These are phyloP conservation scores for Phytopythium cucurbitacearum DNA, from an alignment of 352 stramenopile genomes.

Conservation along the genomic window DNA sequence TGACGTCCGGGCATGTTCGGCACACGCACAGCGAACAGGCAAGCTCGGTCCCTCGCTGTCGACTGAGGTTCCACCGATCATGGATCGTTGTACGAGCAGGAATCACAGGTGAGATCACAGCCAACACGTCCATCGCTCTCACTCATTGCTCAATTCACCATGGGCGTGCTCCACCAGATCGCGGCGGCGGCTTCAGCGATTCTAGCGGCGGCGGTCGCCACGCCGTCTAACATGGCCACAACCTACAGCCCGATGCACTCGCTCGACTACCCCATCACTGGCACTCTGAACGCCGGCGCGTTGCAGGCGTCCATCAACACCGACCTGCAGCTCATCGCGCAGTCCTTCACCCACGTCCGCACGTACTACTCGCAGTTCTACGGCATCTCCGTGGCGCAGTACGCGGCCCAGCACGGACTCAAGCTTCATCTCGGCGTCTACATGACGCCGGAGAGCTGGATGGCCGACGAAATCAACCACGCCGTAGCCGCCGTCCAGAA, in stretches of 20 bases:
- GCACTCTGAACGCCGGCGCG: constrained; percentile 11
- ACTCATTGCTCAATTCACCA: no score
- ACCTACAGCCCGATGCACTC: constrained; percentile 59
- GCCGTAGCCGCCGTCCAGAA: constrained; percentile 37
- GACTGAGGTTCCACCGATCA: no score
- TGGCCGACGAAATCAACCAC: constrained; percentile 30
- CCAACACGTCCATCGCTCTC: no score
- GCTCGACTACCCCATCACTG: constrained; percentile 36
- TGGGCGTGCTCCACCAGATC: no score
- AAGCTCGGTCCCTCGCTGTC: no score
- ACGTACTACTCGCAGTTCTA: constrained; percentile 62
- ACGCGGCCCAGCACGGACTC: constrained; percentile 38
- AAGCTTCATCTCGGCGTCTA: constrained; percentile 56
- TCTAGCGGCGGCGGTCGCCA: no score
- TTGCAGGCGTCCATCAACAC: constrained; percentile 25
- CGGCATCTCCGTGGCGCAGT: constrained; percentile 38
- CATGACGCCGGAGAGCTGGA: constrained; percentile 41
- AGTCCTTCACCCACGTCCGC: constrained; percentile 46
- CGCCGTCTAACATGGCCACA: constrained; percentile 21
- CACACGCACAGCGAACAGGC: no score
- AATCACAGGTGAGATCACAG: no score
- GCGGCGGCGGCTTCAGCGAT: no score
- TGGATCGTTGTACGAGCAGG: no score
- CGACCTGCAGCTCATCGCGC: constrained; percentile 38
- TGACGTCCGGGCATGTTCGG: no score